Base-by-base conservation (phyloP, 495 filamentous ascomycete genomes). In the Penicillium maclennaniae region DNA sequence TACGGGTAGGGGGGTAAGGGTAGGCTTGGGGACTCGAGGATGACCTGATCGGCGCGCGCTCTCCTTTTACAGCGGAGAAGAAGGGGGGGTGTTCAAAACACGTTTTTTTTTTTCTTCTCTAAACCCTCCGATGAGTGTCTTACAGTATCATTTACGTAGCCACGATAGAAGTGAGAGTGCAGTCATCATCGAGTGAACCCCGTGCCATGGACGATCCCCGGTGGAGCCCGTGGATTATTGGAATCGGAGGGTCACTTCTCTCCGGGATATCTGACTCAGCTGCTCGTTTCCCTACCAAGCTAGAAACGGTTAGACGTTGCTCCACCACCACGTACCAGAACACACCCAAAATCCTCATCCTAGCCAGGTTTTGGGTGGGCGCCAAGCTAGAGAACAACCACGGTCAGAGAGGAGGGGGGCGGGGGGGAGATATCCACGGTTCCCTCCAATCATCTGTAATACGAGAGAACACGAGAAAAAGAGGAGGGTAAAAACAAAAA, bases 131-230 rank as follows among this genome's bases (percentile, higher is more conserved):
- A 23, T 23, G 40, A 31, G 34, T 37, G 19, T 23, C 23, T 5
- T 23, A 23, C 27, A 1, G 27, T 31, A 7, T 31, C 27, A 31
- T 31, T 31, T 31, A 31, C 27, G 27, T 31, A 31, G 27, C 10
- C 10, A 8, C 7, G 4, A 34, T 12, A 34, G 1, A 34, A 56
- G 42, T 57, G 47, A 39, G 54, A 56, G 45, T 60, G 47, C 43
- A 56, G 53, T 56, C 58, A 61, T 56, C 47, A 62, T 62, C 55
- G 55, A 62, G 26, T 43, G 39, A 14, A 47, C 42, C 20, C 51
- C 45, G 54, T 58, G 51, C 56, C 60, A 60, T 60, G 58, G 61
- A 49, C 52, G 54, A 64, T 64, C 51, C 37, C 48, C 21, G 15
- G 56, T 62, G 59, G 59, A 59, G 56, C 60, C 60, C 36, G 41